Evolutionary conservation across 805 yeast genomes (phyloP).

Genomic region (Saturnispora gosingensis): DNA sequence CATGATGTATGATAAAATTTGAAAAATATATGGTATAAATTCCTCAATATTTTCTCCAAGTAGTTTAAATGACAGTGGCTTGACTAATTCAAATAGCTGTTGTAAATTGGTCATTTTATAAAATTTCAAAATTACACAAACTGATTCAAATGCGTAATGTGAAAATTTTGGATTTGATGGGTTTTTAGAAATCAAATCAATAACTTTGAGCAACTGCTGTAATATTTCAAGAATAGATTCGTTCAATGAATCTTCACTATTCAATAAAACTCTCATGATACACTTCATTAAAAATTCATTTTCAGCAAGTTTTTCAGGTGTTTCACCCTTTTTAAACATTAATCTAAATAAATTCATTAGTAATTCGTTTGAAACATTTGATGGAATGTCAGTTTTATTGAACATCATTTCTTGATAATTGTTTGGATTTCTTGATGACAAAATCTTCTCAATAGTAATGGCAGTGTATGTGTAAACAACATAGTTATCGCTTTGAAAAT

Average conservation of each 20-base stretch:
- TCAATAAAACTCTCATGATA: constrained; percentile 69
- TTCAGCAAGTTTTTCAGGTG: constrained; percentile 90
- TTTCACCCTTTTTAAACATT: constrained; percentile 45
- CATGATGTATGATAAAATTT: constrained; percentile 70
- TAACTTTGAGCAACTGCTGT: constrained; percentile 58
- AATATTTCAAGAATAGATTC: constrained; percentile 40
- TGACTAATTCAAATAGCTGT: constrained; percentile 39
- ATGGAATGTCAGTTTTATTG: constrained; percentile 60
- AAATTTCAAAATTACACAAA: constrained; percentile 65
- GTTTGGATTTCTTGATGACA: constrained; percentile 61
- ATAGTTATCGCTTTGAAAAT: constrained; percentile 55
- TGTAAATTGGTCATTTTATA: constrained; percentile 26
- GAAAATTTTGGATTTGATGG: constrained; percentile 94
- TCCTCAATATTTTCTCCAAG: constrained; percentile 85
- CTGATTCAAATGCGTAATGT: constrained; percentile 83
- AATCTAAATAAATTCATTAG: constrained; percentile 58
- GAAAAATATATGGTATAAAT: constrained; percentile 88
- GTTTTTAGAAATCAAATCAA: constrained; percentile 65
- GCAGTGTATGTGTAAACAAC: constrained; percentile 93
- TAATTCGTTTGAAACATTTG: constrained; percentile 48
- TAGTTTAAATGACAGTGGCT: constrained; percentile 60
- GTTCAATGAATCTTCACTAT: constrained; percentile 58
- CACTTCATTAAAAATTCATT: constrained; percentile 90
- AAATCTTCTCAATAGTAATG: constrained; percentile 79
- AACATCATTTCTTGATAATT: constrained; percentile 53